These are phyloP conservation scores for Boletus speciosus DNA, from an alignment of 768 basidiomycete genomes.

Conservation along the genomic window DNA sequence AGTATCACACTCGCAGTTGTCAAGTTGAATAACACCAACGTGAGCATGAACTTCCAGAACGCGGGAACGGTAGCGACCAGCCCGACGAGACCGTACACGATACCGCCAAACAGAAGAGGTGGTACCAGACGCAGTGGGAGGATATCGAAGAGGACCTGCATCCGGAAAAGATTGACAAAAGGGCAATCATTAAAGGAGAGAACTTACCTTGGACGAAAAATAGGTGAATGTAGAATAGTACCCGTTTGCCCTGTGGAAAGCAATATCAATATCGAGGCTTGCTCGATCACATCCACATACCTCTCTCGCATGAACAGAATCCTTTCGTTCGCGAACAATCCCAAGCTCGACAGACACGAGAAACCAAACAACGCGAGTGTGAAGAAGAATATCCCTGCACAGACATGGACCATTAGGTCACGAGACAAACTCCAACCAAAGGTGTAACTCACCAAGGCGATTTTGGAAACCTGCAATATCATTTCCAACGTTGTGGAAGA, in stretches of 20 bases:
- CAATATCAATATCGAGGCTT: background rate
- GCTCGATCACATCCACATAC: slow-evolving; percentile 37
- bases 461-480: slow-evolving; percentile 99
- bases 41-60: slow-evolving; percentile 99
- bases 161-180: background rate
- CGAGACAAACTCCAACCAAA: background rate
- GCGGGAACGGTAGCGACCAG: slow-evolving; percentile 84
- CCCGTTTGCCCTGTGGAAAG: slow-evolving; percentile 75
- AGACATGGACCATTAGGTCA: background rate
- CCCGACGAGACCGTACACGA: slow-evolving; percentile 92
- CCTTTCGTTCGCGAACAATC: slow-evolving; percentile 91
- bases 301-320: slow-evolving; percentile 98
- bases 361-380: slow-evolving; percentile 95
- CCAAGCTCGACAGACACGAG: slow-evolving; percentile 91
- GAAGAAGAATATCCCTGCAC: slow-evolving; percentile 90
- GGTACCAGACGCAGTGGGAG: slow-evolving; percentile 92
- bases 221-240: slow-evolving; percentile 98
- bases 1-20: slow-evolving; percentile 92
- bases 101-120: slow-evolving; percentile 91
- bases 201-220: slow-evolving; percentile 82
- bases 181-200: background rate
- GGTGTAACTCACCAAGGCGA: slow-evolving; percentile 57
- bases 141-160: slow-evolving; percentile 90
- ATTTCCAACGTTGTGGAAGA: slow-evolving; percentile 85
- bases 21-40: slow-evolving; percentile 93